Percentiles rank a stretch among this genome's conserved stretches.
Evolutionary conservation across 2,329 filamentous ascomycete genomes (phyloP).

Genomic region (Penicillium italicum): DNA sequence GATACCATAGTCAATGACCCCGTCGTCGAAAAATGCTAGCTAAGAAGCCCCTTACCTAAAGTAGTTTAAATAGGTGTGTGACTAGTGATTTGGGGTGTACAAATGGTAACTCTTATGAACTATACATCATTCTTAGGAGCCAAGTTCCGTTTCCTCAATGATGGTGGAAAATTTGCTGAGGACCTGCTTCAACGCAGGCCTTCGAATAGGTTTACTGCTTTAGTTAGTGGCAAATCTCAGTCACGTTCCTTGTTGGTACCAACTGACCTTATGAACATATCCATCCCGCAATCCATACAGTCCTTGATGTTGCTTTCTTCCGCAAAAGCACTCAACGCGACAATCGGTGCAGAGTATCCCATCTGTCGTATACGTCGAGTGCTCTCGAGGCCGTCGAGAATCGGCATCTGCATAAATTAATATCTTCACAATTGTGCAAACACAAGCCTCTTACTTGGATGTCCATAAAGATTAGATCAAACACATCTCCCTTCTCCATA

Average conservation of each 20-base stretch:
- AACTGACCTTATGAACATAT: slow-evolving; percentile 67
- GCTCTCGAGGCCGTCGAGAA: slow-evolving; percentile 82
- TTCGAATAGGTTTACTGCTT: slow-evolving; percentile 61
- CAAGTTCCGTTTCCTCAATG: slow-evolving; percentile 56
- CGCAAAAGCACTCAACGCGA: slow-evolving; percentile 83
- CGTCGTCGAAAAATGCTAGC: too few relatives aligned
- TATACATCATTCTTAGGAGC: not conserved
- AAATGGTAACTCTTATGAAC: not conserved
- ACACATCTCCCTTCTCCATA: slow-evolving; percentile 68
- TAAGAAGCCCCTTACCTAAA: too few relatives aligned
- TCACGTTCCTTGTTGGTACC: not conserved
- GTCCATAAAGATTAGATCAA: slow-evolving; percentile 94
- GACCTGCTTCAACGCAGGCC: slow-evolving; percentile 82
- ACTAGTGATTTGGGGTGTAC: too few relatives aligned
- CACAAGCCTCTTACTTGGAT: slow-evolving; percentile 49
- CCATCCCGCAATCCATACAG: slow-evolving; percentile 85
- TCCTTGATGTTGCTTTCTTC: slow-evolving; percentile 86
- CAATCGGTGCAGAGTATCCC: slow-evolving; percentile 83
- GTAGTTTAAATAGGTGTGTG: too few relatives aligned
- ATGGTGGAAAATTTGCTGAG: slow-evolving; percentile 77
- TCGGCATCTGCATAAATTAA: slow-evolving; percentile 65
- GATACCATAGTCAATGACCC: too few relatives aligned
- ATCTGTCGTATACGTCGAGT: slow-evolving; percentile 80
- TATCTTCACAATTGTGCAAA: not conserved
- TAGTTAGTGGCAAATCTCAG: not conserved